These are phyloP conservation scores for Dactylellina drechsleri DNA, from an alignment of 2,329 filamentous ascomycete species.

Conservation along the genomic window DNA sequence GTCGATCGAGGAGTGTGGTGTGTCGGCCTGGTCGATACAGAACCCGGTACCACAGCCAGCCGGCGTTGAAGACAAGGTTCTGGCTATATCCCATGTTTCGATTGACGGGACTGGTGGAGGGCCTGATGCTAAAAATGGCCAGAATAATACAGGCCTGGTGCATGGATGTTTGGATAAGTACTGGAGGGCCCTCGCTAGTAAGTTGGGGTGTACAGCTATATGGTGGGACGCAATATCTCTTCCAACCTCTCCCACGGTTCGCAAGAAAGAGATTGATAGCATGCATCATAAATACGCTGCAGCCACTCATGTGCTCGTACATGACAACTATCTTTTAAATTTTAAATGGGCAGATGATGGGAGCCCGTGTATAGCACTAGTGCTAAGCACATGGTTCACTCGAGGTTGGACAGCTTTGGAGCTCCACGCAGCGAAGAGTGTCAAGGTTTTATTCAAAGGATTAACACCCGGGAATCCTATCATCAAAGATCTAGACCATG, in stretches of 20 bases:
- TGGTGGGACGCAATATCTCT: conserved; percentile 60
- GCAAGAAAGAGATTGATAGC: conserved; percentile 53
- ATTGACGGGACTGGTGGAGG: too few relatives aligned
- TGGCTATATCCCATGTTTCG: too few relatives aligned
- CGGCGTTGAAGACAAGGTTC: too few relatives aligned
- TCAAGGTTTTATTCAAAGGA: conserved; percentile 46
- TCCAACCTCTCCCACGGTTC: conserved; percentile 51
- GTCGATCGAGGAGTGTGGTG: conserved; percentile 1
- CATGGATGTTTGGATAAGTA: conserved; percentile 58
- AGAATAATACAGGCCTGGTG: conserved; percentile 53
- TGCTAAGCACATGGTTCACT: conserved; percentile 58
- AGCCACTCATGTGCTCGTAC: conserved; percentile 50
- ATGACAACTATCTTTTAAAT: conserved; percentile 53
- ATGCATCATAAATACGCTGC: conserved; percentile 59
- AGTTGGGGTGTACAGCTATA: conserved; percentile 56
- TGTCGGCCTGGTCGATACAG: conserved; percentile 22
- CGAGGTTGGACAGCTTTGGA: conserved; percentile 59
- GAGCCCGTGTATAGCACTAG: conserved; percentile 56
- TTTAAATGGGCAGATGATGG: conserved; percentile 56
- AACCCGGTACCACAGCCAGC: too few relatives aligned
- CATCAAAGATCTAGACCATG: conserved; percentile 44
- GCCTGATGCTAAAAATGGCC: neutral
- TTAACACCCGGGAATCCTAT: neutral
- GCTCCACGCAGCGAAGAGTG: conserved; percentile 51
- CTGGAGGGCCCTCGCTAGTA: conserved; percentile 54